phyloP scores from a whole-genome alignment of 2,329 filamentous ascomycete species.

The Chaetomiaceae sp. region DNA sequence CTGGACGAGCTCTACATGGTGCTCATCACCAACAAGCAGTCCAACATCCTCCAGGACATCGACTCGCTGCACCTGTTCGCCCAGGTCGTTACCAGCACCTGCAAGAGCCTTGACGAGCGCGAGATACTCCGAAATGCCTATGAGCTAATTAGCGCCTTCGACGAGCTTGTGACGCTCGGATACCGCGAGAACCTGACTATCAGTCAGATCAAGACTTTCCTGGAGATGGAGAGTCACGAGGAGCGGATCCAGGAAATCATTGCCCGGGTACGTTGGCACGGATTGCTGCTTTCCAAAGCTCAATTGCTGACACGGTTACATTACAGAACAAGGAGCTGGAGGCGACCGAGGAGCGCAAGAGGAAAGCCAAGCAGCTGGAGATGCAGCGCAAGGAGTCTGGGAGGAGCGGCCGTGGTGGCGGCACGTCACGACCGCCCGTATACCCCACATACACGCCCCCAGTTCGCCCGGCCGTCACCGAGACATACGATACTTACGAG shows the following conservation, averaged over 20 bases:
- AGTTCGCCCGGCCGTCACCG: conserved; percentile 63
- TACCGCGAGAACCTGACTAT: conserved; percentile 95
- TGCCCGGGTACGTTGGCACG: conserved; percentile 57
- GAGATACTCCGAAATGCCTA: conserved; percentile 95
- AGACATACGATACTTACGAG: conserved; percentile 90
- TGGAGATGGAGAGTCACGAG: conserved; percentile 99
- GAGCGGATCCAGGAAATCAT: conserved; percentile 99
- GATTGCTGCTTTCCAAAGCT: too few species aligned
- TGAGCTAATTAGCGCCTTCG: conserved; percentile 91
- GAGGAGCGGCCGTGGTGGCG: conserved; percentile 59
- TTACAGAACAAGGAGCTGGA: conserved; percentile 93
- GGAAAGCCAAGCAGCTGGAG: conserved; percentile 97
- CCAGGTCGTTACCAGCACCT: conserved; percentile 93
- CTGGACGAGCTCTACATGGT: conserved; percentile 99
- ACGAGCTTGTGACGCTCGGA: conserved; percentile 91
- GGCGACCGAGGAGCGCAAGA: conserved; percentile 94
- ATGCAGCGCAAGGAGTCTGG: conserved; percentile 97
- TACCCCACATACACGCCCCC: conserved; percentile 89
- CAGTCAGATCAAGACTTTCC: conserved; percentile 96
- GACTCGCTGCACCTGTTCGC: conserved; percentile 97
- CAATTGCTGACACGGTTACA: conserved; percentile 32
- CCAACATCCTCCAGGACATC: conserved; percentile 98
- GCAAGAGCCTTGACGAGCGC: conserved; percentile 90
- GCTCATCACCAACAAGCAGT: conserved; percentile 97
- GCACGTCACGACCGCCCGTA: conserved; percentile 64